A percentile compares a stretch with the other conserved stretches of the same genome.
These are phyloP conservation scores for Herpetospermum pedunculosum DNA, from an alignment of 306 rosid species.

Conservation along the genomic window DNA sequence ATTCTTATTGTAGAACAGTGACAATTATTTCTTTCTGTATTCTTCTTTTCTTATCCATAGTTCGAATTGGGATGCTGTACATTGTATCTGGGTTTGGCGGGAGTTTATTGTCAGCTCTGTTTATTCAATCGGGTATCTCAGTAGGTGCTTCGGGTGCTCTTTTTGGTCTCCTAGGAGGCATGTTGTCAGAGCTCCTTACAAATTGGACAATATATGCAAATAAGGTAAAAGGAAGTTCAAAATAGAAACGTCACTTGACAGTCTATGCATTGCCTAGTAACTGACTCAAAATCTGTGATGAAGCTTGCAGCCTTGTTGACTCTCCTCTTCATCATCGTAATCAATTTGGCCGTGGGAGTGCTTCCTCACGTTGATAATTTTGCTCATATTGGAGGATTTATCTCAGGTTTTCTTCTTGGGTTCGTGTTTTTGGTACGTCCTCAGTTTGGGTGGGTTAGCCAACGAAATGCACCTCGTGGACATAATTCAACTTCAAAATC, in stretches of 20 bases:
- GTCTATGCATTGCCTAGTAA: neutral
- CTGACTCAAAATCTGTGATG: neutral
- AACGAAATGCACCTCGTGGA: neutral
- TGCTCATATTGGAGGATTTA: conserved; percentile 17
- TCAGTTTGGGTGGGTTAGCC: conserved; percentile 15
- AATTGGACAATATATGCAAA: conserved; percentile 16
- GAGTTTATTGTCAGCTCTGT: conserved; percentile 14
- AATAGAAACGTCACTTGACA: neutral
- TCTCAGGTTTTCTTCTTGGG: conserved; percentile 14
- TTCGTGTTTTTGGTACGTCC: conserved; percentile 13
- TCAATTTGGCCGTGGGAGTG: conserved; percentile 13
- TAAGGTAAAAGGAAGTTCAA: conserved; percentile 9
- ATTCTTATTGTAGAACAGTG: neutral
- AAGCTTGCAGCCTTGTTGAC: conserved; percentile 19
- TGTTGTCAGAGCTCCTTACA: conserved; percentile 13
- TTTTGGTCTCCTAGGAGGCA: conserved; percentile 15
- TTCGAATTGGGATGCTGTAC: conserved; percentile 12
- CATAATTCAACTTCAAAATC: neutral
- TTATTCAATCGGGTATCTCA: conserved; percentile 10
- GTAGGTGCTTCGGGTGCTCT: conserved; percentile 9
- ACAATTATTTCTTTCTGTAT: neutral
- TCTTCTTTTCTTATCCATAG: neutral
- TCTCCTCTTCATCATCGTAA: conserved; percentile 2
- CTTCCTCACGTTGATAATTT: conserved; percentile 18
- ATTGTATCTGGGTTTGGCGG: conserved; percentile 15